Evolutionary conservation across 805 yeast genomes (phyloP).

Genomic region (Priceomyces castillae): DNA sequence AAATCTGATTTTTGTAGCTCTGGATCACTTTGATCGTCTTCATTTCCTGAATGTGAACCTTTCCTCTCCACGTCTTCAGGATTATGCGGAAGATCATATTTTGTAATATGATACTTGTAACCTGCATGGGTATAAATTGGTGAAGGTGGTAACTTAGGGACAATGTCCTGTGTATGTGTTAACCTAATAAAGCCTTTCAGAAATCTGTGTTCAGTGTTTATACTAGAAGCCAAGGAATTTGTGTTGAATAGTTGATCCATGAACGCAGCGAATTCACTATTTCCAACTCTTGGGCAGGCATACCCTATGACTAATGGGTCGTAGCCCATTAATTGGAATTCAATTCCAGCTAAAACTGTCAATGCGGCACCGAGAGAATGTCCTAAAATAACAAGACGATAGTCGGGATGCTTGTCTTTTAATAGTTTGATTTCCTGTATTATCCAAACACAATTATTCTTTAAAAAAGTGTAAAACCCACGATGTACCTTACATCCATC

Average conservation of each 20-base stretch:
- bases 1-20: constrained; percentile 4
- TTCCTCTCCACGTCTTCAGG: constrained; percentile 15
- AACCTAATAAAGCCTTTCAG: constrained; percentile 50
- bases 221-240: constrained; percentile 18
- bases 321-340: constrained; percentile 52
- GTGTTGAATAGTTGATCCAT: constrained; percentile 51
- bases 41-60: constrained; percentile 6
- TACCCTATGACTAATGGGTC: constrained; percentile 55
- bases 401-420: constrained; percentile 41
- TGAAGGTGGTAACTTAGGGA: constrained; percentile 59
- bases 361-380: constrained; percentile 80
- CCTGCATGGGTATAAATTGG: constrained; percentile 48
- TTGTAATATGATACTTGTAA: constrained; percentile 45
- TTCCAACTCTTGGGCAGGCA: constrained; percentile 68
- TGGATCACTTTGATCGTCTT: not conserved
- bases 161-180: constrained; percentile 54
- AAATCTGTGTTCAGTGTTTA: constrained; percentile 22
- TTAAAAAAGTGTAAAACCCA: constrained; percentile 56
- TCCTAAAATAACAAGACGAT: constrained; percentile 56
- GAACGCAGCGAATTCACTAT: constrained; percentile 47
- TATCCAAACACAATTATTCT: constrained; percentile 38
- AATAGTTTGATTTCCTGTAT: constrained; percentile 34
- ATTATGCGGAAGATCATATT: constrained; percentile 37
- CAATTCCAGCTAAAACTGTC: constrained; percentile 61
- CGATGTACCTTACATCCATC: constrained; percentile 56